phyloP scores from a whole-genome alignment of 139 green algal genomes.

The Closterium sp. region DNA sequence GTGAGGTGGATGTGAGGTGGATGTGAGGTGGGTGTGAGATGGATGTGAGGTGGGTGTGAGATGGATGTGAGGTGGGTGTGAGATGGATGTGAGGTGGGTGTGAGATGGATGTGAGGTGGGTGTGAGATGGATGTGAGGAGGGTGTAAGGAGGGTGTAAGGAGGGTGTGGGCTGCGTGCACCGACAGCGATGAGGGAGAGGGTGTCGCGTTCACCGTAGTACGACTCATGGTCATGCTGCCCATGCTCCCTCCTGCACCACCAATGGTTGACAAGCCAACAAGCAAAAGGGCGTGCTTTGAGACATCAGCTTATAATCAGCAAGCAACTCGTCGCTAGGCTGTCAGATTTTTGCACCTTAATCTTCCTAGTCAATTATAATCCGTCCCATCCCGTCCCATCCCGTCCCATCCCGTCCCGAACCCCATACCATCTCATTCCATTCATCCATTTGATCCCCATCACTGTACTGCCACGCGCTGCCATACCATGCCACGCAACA shows the following conservation, averaged over 20 bases:
- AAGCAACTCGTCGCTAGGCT: no score
- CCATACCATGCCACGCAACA: background rate
- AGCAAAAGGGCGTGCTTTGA: no score
- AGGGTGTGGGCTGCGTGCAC: background rate
- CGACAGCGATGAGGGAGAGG: constrained; percentile 64
- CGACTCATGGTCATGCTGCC: constrained; percentile 69
- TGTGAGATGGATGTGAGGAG: no score
- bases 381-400: background rate
- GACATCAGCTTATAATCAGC: no score
- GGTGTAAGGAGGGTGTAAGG: background rate
- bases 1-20: background rate
- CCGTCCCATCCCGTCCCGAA: background rate
- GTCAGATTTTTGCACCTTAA: no score
- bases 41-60: background rate
- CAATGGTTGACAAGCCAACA: no score
- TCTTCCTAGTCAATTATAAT: no score
- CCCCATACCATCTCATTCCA: background rate
- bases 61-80: background rate
- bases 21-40: no score
- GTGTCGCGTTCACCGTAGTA: constrained; percentile 84
- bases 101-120: background rate
- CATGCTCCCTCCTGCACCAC: constrained; percentile 2
- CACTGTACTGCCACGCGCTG: no score
- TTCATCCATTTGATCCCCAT: background rate
- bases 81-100: background rate